Base-by-base conservation (phyloP, 106 monocot species). In the Chionographis japonica region DNA sequence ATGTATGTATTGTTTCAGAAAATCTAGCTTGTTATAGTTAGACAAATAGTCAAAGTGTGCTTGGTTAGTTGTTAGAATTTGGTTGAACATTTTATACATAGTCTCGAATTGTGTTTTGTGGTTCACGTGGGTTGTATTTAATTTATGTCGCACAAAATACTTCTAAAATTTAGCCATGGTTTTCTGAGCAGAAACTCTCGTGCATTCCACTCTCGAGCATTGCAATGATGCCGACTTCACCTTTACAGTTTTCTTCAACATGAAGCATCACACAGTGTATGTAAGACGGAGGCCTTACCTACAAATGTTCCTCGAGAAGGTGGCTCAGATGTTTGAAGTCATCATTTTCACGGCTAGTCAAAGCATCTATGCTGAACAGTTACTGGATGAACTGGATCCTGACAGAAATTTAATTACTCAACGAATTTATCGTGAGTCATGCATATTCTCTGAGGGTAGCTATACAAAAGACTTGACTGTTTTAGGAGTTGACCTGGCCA, bases 301-400 rank as follows among this genome's bases (percentile, higher is more conserved):
- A 12, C 86, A 92, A 41, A 62, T 61, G 37, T 97, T 97, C 66
- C 82, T 97, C 20, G 91, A 92, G 60, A 92, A 67, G 63, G 86
- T 92, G 3, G 72, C 92, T 38, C 68, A 84, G 27, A 82, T 89
- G 84, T 97, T 97, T 80, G 75, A 85, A 63, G 68, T 97, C 72
- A 83, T 92, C 62, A 85, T 97, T 54, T 97, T 92, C 74, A 97
- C 97, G 15, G 97, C 97, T 17, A 97, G 97, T 65, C 92, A 92
- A 73, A 97, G 97, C 74, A 81, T 89, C 38, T 97, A 97, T 72
- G 97, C 97, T 50, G 84, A 75, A 52, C 74, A 85, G 37, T 68
- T 97, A 12, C 76, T 97, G 17, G 92, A 92, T 75, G 84, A 73
- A 46, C 74, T 97, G 40, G 97, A 97, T 75, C 92, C 97, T 27